phyloP scores from a whole-genome alignment of 2,329 filamentous ascomycete genomes.

The Raffaelea deltoideospora region DNA sequence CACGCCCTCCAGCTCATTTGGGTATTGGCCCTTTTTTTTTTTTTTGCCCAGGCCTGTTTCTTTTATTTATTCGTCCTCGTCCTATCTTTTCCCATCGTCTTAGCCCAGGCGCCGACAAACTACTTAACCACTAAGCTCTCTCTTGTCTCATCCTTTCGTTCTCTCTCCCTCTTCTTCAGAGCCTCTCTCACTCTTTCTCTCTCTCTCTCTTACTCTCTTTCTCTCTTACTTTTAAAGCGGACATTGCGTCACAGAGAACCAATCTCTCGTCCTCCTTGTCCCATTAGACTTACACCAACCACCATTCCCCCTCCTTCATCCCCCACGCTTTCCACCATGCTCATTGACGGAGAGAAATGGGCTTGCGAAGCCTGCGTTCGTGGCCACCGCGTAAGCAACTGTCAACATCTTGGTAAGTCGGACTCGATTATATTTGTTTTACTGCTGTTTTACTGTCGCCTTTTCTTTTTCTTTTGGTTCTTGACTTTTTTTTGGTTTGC shows the following conservation, averaged over 20 bases:
- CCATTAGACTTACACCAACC: background rate
- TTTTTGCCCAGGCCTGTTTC: background rate
- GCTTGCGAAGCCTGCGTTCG: slow-evolving; percentile 97
- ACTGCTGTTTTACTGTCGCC: background rate
- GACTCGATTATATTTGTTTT: slow-evolving; percentile 9
- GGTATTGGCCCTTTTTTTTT: background rate
- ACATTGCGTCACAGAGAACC: too few relatives aligned
- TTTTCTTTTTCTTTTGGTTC: background rate
- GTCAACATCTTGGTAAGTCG: slow-evolving; percentile 79
- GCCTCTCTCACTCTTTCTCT: background rate
- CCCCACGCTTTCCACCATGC: slow-evolving; percentile 39
- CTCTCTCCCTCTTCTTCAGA: background rate
- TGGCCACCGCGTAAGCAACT: slow-evolving; percentile 97
- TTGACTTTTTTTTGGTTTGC: background rate
- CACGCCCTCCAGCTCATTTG: too few relatives aligned
- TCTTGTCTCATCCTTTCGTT: background rate
- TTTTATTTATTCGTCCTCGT: background rate
- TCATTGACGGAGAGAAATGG: slow-evolving; percentile 92
- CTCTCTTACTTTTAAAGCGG: background rate
- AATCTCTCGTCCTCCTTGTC: background rate
- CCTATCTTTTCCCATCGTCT: background rate
- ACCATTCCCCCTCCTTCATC: slow-evolving; percentile 4
- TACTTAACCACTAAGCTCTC: too few relatives aligned
- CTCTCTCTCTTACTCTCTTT: background rate
- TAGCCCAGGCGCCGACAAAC: too few relatives aligned